phyloP scores from a whole-genome alignment of 116 monocot genomes.

The Phalaenopsis hybrid region DNA sequence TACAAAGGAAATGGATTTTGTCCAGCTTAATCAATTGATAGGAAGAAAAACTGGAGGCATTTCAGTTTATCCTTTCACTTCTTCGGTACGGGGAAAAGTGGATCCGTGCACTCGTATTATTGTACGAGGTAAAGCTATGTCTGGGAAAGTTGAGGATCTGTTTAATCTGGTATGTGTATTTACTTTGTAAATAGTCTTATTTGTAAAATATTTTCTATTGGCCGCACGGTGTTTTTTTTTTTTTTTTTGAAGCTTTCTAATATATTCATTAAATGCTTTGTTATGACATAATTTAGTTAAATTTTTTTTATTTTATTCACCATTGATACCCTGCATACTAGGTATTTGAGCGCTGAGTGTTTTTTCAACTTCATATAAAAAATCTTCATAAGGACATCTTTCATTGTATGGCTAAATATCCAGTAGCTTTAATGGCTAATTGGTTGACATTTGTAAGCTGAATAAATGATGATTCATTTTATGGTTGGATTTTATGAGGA shows the following conservation, averaged over 20 bases:
- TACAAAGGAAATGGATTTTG: conserved; percentile 93
- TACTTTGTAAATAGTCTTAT: background rate
- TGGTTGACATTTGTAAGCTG: too few relatives aligned
- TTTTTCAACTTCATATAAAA: background rate
- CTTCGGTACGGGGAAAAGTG: conserved; percentile 67
- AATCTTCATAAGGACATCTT: background rate
- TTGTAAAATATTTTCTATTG: background rate
- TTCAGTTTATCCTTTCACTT: conserved; percentile 93
- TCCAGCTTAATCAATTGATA: conserved; percentile 94
- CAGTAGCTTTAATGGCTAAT: too few relatives aligned
- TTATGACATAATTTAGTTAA: background rate
- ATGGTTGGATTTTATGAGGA: too few relatives aligned
- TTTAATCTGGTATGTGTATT: conserved; percentile 68
- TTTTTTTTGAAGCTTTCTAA: background rate
- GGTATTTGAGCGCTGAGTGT: background rate
- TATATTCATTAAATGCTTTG: background rate
- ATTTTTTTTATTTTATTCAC: background rate
- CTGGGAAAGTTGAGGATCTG: conserved; percentile 65
- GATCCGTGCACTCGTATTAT: conserved; percentile 77
- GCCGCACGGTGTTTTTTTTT: background rate
- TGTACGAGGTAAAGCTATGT: conserved; percentile 92
- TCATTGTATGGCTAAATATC: too few relatives aligned
- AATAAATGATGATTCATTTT: too few relatives aligned
- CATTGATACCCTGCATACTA: background rate
- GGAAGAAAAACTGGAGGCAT: conserved; percentile 99